Base-by-base conservation (phyloP, 164 flowering plant species). In the Liriodendron chinense region DNA sequence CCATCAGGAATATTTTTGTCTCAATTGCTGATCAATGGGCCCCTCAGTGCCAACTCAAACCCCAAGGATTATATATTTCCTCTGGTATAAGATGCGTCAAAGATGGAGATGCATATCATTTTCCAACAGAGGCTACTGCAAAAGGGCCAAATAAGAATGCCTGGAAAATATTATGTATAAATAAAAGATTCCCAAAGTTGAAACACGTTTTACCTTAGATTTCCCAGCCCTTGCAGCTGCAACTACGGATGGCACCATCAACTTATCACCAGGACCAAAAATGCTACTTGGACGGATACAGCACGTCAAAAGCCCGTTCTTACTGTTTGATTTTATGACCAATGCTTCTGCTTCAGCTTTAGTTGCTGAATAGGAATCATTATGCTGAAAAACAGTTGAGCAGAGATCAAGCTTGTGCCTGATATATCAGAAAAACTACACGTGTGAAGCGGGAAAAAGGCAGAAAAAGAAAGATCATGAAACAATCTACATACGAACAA, bases 211-310 rank as follows among this genome's bases (percentile, higher is more conserved):
- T 81, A 90, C 99, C 94, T 94, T 94, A 24, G 92, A 87, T 83
- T 92, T 96, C 63, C 98, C 98, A 53, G 96, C 93, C 85, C 91
- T 90, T 28, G 97, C 99, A 78, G 98, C 96, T 84, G 83, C 75
- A 73, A 92, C 93, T 63, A 96, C 77, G 74, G 98, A 91, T 74
- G 99, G 99, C 81, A 94, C 94, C 77, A 96, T 79, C 82, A 96
- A 82, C 82, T 65, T 89, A 83, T 96, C 99, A 72, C 98, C 97
- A 77, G 99, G 99, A 69, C 99, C 99, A 86, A 96, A 96, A 78
- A 96, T 91, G 80, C 97, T 87, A 85, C 99, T 94, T 65, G 99
- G 99, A 49, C 99, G 92, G 79, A 96, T 89, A 82, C 97, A 87
- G 80, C 99, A 96, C 6, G 99, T 96, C 56, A 91, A 79, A 78